Base-by-base conservation (phyloP, 1,284 basidiomycete genomes). In the Cryptococcus sp. region DNA sequence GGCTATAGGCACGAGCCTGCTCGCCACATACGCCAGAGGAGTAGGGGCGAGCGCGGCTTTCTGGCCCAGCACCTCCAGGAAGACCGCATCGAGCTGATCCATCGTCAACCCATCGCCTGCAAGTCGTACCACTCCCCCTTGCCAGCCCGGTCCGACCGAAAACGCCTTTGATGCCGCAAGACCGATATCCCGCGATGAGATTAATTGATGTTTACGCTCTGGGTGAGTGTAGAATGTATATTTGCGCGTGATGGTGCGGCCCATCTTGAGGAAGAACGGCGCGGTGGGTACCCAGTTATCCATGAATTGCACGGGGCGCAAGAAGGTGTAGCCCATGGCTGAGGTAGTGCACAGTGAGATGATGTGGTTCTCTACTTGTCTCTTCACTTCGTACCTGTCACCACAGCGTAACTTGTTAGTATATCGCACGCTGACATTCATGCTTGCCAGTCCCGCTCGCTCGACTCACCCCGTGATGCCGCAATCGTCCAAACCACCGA, bases 311-410 rank as follows among this genome's bases (percentile, higher is more conserved):
- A 58, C 63, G 23, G 65, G 65, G 15, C 57, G 57, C 35, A 67
- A 56, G 54, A 64, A 61, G 13, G 65, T 66, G 51, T 54, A 38
- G 15, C 27, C 23, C 6, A 57, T 52, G 23, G 52, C 27, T 35
- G 30, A 13, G 7, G 5, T 8, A 25, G 25, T 25, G 25, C 25
- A 25, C 17, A 63, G 50, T 13, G 63, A 48, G 23, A 51, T 30
- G 60, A 70, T 61, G 47, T 67, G 47, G 16, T 50, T 55, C 60
- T 73, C 71, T 45, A 70, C 58, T 5, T 17, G 41, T n/a, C 67
- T 63, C 60, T 73, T 73, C 40, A 63, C 48, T 48, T 71, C 67
- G 54, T 63, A 57, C 11, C 64, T 69, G 52, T 6, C 11, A 46
- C 27, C 19, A 47, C 23, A 6, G 30, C 22, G 6, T 16, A 17